Evolutionary conservation across 495 filamentous ascomycete species (phyloP).

Genomic region (Collariella sp.): DNA sequence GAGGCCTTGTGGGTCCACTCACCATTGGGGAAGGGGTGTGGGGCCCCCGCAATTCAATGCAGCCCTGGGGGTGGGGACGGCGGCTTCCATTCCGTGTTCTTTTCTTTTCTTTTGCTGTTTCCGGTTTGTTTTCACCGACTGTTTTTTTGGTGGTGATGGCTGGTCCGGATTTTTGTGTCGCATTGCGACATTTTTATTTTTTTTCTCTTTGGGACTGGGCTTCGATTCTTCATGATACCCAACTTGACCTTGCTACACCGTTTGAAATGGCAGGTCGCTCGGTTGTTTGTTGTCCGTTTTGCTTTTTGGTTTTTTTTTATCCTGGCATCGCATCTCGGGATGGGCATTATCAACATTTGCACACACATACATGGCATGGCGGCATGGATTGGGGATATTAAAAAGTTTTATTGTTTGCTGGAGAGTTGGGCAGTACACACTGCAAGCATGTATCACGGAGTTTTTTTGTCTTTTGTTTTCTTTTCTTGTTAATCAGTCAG

Average conservation of each 20-base stretch:
- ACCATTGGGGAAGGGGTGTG: too few relatives aligned
- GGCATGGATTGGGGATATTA: background rate
- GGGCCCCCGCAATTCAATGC: too few relatives aligned
- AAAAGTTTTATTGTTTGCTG: background rate
- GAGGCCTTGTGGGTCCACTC: background rate
- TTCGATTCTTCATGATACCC: background rate
- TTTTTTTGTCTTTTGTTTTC: background rate
- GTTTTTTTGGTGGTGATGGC: background rate
- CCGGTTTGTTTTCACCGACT: too few relatives aligned
- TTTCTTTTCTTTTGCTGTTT: background rate
- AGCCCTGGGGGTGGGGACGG: background rate
- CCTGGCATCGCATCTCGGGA: background rate
- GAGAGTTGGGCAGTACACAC: slow-evolving; percentile 3
- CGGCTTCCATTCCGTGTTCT: background rate
- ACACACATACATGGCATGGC: background rate
- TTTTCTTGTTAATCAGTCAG: too few relatives aligned
- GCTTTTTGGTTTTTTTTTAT: background rate
- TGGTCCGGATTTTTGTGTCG: background rate
- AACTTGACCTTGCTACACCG: background rate
- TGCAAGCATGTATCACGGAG: background rate
- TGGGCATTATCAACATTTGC: background rate
- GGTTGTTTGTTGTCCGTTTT: background rate
- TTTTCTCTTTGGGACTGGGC: background rate
- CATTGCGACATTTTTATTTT: background rate
- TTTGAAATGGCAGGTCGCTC: too few relatives aligned